Conservation (phyloP, 768 basidiomycete genomes). For the Agrocybe chaxingu region DNA sequence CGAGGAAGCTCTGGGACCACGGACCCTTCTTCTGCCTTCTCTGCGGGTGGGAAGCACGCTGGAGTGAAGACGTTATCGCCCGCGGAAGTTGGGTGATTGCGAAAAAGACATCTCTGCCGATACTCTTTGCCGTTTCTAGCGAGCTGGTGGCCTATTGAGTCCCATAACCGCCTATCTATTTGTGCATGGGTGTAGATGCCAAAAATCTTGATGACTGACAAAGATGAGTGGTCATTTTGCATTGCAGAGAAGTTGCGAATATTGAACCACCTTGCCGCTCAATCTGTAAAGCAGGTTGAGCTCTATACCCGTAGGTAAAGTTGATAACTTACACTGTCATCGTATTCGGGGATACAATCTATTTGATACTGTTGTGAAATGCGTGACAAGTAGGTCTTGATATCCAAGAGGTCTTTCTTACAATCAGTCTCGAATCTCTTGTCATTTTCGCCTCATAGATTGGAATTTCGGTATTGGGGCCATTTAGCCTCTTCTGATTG, state of each 20-base stretch:
- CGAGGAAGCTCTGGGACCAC: constrained; percentile 30
- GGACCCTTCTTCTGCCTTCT: constrained; percentile 18
- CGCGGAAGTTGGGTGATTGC: constrained; percentile 32
- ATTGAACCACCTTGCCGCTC: constrained; percentile 25
- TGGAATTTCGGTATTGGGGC: constrained; percentile 42
- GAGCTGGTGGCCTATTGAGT: constrained; percentile 34
- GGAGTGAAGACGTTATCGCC: constrained; percentile 43
- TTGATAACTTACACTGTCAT: constrained; percentile 17
- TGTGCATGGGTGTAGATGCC: constrained; percentile 39
- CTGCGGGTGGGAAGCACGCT: constrained; percentile 41
- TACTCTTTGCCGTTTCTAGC: constrained; percentile 48
- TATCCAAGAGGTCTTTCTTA: constrained; percentile 20
- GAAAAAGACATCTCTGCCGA: constrained; percentile 39
- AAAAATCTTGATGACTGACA: constrained; percentile 31
- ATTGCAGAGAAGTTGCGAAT: neutral
- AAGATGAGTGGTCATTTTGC: neutral
- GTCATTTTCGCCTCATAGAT: constrained; percentile 72
- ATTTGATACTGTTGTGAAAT: constrained; percentile 42
- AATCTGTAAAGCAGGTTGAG: constrained; percentile 13
- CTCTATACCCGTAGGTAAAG: neutral
- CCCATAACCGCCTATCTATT: constrained; percentile 34
- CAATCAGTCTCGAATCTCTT: constrained; percentile 46
- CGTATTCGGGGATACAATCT: constrained; percentile 40
- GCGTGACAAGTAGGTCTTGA: neutral
- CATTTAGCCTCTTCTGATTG: constrained; percentile 61